Conservation (phyloP, 164 flowering plant genomes). For the Chimonanthus praecox region DNA sequence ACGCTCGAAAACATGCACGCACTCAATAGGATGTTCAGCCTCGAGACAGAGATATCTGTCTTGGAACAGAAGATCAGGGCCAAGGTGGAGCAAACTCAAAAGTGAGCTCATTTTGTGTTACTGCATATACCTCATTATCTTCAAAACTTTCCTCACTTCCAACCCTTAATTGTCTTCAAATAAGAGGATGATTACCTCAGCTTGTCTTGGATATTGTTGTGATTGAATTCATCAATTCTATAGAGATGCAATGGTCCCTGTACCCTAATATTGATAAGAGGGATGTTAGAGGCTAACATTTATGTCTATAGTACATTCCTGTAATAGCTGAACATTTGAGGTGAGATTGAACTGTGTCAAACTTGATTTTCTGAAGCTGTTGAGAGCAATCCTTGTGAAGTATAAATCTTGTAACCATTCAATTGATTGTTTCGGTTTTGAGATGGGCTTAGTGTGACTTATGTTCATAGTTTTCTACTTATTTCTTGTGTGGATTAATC, state of each 20-base stretch:
- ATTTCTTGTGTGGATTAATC: too few species aligned
- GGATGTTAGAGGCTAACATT: neutral
- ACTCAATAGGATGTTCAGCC: constrained; percentile 83
- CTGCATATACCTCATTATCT: neutral
- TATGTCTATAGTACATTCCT: neutral
- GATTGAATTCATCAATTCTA: too few species aligned
- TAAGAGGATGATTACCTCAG: constrained; percentile 19
- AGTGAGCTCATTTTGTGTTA: constrained; percentile 12
- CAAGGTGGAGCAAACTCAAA: constrained; percentile 65
- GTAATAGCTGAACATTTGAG: neutral
- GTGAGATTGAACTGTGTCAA: neutral
- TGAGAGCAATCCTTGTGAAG: neutral
- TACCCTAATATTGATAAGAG: too few species aligned
- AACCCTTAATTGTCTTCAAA: neutral
- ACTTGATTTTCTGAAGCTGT: neutral
- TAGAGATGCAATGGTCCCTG: too few species aligned
- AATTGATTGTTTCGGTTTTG: constrained; percentile 5
- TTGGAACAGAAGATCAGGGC: constrained; percentile 82
- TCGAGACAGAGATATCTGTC: constrained; percentile 72
- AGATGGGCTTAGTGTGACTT: neutral
- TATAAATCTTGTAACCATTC: neutral
- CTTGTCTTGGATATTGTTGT: constrained; percentile 3
- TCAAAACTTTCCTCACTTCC: neutral
- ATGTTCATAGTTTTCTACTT: too few species aligned
- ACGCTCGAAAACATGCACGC: constrained; percentile 95